Conservation (phyloP, 345 rosid genomes). For the Psidium guajava region DNA sequence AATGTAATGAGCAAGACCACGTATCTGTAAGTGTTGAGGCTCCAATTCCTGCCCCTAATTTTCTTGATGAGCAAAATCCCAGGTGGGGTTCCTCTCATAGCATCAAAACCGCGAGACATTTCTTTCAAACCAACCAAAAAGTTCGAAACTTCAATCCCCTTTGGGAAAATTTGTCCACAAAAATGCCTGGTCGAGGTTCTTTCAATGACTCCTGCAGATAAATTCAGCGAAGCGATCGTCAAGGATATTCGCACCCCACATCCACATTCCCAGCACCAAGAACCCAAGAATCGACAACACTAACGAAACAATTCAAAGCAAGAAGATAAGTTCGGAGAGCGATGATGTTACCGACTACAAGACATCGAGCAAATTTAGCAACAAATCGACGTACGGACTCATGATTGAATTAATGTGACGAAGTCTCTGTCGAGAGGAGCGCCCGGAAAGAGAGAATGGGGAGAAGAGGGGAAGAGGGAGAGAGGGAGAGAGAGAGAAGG, state of each 20-base stretch:
- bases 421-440: conserved; percentile 1
- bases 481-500: neutral
- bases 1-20: conserved; percentile 59
- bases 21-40: conserved; percentile 55
- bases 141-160: neutral
- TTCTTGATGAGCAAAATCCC: conserved; percentile 40
- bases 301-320: neutral
- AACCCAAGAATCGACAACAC: neutral
- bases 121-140: neutral
- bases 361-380: neutral
- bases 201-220: neutral
- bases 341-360: neutral
- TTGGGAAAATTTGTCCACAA: neutral
- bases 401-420: neutral
- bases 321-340: neutral
- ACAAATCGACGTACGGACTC: neutral
- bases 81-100: conserved; percentile 33
- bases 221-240: neutral
- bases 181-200: neutral
- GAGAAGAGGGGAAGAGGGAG: neutral
- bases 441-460: too few species aligned
- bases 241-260: neutral
- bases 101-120: conserved; percentile 1
- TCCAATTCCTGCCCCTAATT: conserved; percentile 61
- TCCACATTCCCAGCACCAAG: neutral